Base-by-base conservation (phyloP, 2,329 filamentous ascomycete genomes). In the Botryotinia globosa region DNA sequence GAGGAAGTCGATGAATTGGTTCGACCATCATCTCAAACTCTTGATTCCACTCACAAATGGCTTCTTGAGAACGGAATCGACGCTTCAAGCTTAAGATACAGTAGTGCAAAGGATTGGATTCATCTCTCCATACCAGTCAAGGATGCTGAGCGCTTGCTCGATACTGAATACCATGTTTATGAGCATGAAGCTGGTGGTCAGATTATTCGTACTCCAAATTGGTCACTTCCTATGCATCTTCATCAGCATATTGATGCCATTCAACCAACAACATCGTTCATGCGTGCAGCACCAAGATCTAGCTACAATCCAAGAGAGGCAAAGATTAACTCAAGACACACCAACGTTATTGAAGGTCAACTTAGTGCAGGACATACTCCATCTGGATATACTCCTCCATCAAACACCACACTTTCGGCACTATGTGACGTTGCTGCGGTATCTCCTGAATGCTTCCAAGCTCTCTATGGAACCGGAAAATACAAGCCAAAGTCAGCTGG, bases 341-440 rank as follows among this genome's bases (percentile, higher is more conserved):
- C 18, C 25, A 63, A 72, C 20, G n/a, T 63, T n/a, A 37, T 72
- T 14, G 54, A 72, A 72, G 65, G 65, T 5, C 67, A 61, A 39
- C 54, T 61, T 42, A 48, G 39, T 32, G 56, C 61, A 29, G 65
- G 56, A 3, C 44, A 69, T 5, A 54, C 34, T 42, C 64, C 71
- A n/a, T 75, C 69, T 77, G 74, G 72, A 73, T 82, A 80, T 58
- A 76, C 72, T 71, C 78, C 69, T 76, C 77, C 77, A 72, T 80
- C 74, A 25, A 78, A 80, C 71, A 67, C 77, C 14, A 79, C 75
- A n/a, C 72, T 77, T 37, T 58, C 73, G 18, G 71, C 74, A 72
- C 83, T 98, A 94, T 84, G 95, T 94, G 79, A 98, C 44, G 45
- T 76, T 29, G 70, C 69, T 48, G 72, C 74, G 37, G 76, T 77